Percentiles rank a stretch among this genome's conserved stretches.
These are phyloP conservation scores for Tagetes erecta DNA, from an alignment of 129 eudicot genomes.

Conservation along the genomic window DNA sequence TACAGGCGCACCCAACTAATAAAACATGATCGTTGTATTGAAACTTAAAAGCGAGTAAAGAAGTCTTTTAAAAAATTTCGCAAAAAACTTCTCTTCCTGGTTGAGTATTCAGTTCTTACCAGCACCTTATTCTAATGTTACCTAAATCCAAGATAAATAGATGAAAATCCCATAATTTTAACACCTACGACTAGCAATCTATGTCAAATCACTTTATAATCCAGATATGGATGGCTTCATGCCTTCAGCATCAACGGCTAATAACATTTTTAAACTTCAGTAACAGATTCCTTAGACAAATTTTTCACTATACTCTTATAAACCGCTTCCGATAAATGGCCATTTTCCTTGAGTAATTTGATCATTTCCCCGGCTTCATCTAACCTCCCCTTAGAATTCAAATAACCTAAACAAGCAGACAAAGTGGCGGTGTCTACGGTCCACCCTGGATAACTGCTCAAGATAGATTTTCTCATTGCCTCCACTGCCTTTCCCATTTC, in stretches of 20 bases:
- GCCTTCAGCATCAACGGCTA: not conserved
- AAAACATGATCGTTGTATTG: too few species aligned
- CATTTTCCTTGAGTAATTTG: slow-evolving; percentile 33
- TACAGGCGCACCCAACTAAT: not conserved
- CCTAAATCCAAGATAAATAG: not conserved
- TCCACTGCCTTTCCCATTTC: slow-evolving; percentile 54
- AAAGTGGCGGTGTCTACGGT: slow-evolving; percentile 32
- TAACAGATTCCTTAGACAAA: slow-evolving; percentile 10
- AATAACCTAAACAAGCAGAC: slow-evolving; percentile 41
- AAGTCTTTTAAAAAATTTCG: too few species aligned
- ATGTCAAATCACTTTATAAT: not conserved
- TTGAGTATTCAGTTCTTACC: not conserved
- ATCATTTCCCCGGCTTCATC: slow-evolving; percentile 34
- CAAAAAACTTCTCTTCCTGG: too few species aligned
- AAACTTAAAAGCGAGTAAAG: too few species aligned
- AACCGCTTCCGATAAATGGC: slow-evolving; percentile 31
- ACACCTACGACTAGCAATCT: not conserved
- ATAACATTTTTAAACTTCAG: not conserved
- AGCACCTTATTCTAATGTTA: not conserved
- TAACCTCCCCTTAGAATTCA: slow-evolving; percentile 36
- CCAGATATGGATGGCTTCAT: not conserved
- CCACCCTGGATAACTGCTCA: slow-evolving; percentile 34
- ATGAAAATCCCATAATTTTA: not conserved
- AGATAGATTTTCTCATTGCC: slow-evolving; percentile 41
- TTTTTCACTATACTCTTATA: slow-evolving; percentile 28